Evolutionary conservation across 768 basidiomycete genomes (phyloP), one percentile per base, ranked within the genome.

Genomic region (Baorangia bicolor): DNA sequence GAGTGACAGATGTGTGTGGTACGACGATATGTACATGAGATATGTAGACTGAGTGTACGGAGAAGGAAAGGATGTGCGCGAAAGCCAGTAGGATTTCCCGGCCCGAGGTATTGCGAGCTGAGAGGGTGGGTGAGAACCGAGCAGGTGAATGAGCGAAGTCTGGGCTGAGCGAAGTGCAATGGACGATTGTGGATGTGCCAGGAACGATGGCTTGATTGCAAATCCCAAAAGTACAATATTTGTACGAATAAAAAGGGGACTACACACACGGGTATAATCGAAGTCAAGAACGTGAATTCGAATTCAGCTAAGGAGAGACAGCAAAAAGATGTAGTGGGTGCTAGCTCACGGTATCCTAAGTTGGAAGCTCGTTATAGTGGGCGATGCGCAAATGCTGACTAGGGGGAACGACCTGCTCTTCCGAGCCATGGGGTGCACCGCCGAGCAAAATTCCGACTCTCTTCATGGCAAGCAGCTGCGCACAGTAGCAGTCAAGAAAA

Each of bases 391-490:
- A 25, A 31, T 38, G 53, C 11, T 56, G 57, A 50, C 47, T 46
- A 11, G 53, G 53, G 38, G 57, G 53, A 18, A 56, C 27, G 31
- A 34, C 2, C 25, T 20, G 43, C 27, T 55, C 53, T 25, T 58
- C 57, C 11, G 27, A 46, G 37, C 53, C 53, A 49, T 55, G 57
- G 5, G 53, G 57, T 18, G 43, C 42, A 25, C 53, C 57, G 9
- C 57, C 57, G 12, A 58, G 48, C 9, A 56, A 31, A 34, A 58
- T 56, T 10, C 37, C 57, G 3, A 58, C 53, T 16, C 57, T 56
- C 43, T 56, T 56, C 57, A 58, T 58, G 23, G 53, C 47, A 25
- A 58, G 57, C 37, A 56, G 18, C 57, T 58, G 9, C 2, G 5
- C 3, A 31, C 1, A 3, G 39, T 10, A 11, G 7, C 14, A 18